Base-by-base conservation (phyloP, 1,284 basidiomycete species). In the Ganoderma leucocontextum region DNA sequence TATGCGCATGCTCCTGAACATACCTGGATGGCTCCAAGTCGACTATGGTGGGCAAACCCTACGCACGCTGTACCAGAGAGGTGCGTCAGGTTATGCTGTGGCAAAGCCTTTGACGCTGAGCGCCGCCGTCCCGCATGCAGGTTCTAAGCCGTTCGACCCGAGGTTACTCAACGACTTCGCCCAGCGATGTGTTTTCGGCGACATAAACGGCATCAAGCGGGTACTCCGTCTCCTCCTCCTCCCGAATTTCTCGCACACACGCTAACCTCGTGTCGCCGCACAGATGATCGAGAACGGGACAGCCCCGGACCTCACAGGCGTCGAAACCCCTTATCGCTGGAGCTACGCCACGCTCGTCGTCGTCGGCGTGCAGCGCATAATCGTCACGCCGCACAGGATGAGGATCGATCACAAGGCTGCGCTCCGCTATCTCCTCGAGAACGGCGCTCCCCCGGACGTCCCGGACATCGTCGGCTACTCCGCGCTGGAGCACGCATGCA, bases 401-500 rank as follows among this genome's bases (percentile, higher is more conserved):
- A 65, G n/a, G 22, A 57, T 76, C 60, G 69, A 77, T 60, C 82
- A 86, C 69, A 44, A 73, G 13, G 83, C 80, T 2, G 75, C 80
- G 6, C 76, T 89, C 61, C 73, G 77, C 49, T 82, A 80, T 64
- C 82, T 89, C 49, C 75, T 89, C 53, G 74, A 79, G 1, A 70
- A 75, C 1, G 87, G 87, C 25, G 78, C 82, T 0, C 78, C 84
- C 0, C 75, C 80, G 0, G 81, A 88, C 69, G 38, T 81, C 4
- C 75, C 77, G 0, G 87, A 89, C 68, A 82, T 89, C 62, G 80
- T 78, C 10, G 86, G 85, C 7, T 80, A 79, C 75, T 87, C 85
- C 0, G 85, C 87, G 2, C 80, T 89, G 2, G 79, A 84, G 44
- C 86, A 87, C 70, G 78, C 80, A 0, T 80, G 82, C 6, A 82